Evolutionary conservation across 169 alveolate genomes (phyloP), one percentile per base, ranked within the genome.

Genomic region (Eimeria necatrix): DNA sequence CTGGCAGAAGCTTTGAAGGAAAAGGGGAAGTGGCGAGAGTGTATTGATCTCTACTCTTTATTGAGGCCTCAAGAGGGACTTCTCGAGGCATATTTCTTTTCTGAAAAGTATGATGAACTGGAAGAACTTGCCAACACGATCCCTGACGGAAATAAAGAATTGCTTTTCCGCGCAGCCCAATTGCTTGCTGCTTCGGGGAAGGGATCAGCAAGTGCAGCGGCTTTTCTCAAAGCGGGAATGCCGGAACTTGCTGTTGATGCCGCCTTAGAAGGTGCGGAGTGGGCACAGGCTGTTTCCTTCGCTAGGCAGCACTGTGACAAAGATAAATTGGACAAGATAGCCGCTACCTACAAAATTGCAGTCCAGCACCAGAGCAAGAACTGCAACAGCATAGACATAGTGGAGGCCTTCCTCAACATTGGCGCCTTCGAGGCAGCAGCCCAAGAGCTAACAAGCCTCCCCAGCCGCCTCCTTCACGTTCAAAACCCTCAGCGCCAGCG

Each of bases 1-100:
- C 41, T 85, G 64, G 92, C 92, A 7, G 92, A 85, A 4, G 92
- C 92, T 51, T 85, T 76, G 92, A 85, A 46, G 8, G 92, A 85
- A 41, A 76, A 8, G 52, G 80, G 81, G 64, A 41, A 41, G 12
- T 60, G 78, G 80, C 18, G 4, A 60, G 60, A 9, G 51, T 76
- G 80, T 1, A 60, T 60, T 4, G 92, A 85, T 48, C 59, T 85
- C 8, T 85, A 85, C 22, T 24, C 48, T 26, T 59, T 59, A 24
- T 3, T 85, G 76, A 41, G 22, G 24, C 92, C 61, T 60, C 92
- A 60, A n/a, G 60, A 60, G 52, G 92, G 92, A 32, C 92, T 85
- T 56, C 60, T 85, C 59, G 92, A 85, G 80, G 59, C 81, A 32
- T 85, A 59, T 26, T 85, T 85, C 60, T 71, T 60, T 48, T 85